phyloP scores from a whole-genome alignment of 306 rosid species.

The Dryas octopetala region DNA sequence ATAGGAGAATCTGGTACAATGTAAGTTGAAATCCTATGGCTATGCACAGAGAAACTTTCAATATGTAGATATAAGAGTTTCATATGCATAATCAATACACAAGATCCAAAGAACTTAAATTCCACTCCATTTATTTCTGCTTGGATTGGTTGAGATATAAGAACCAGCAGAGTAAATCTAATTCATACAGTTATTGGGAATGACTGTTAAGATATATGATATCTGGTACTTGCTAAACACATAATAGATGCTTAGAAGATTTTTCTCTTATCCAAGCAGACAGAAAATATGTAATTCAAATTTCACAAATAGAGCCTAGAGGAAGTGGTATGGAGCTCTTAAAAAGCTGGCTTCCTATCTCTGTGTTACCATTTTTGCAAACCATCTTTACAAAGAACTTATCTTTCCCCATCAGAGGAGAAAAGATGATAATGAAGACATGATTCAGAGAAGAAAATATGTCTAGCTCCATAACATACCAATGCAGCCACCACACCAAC shows the following conservation, averaged over 20 bases:
- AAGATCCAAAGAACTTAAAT: neutral
- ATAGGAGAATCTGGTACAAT: conserved; percentile 4
- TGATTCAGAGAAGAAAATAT: neutral
- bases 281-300: neutral
- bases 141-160: neutral
- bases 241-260: neutral
- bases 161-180: neutral
- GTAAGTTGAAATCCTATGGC: conserved; percentile 2
- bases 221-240: neutral
- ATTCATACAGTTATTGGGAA: neutral
- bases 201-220: neutral
- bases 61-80: neutral
- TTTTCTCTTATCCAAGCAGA: neutral
- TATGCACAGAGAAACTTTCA: neutral
- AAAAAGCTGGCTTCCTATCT: neutral
- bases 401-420: neutral
- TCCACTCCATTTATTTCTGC: neutral
- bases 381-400: neutral
- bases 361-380: neutral
- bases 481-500: conserved; percentile 78
- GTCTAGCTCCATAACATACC: conserved; percentile 43
- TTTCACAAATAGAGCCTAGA: neutral
- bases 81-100: neutral
- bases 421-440: no score
- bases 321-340: neutral